These are phyloP conservation scores for Salvia sclarea DNA, from an alignment of 305 asterid species.

Conservation along the genomic window DNA sequence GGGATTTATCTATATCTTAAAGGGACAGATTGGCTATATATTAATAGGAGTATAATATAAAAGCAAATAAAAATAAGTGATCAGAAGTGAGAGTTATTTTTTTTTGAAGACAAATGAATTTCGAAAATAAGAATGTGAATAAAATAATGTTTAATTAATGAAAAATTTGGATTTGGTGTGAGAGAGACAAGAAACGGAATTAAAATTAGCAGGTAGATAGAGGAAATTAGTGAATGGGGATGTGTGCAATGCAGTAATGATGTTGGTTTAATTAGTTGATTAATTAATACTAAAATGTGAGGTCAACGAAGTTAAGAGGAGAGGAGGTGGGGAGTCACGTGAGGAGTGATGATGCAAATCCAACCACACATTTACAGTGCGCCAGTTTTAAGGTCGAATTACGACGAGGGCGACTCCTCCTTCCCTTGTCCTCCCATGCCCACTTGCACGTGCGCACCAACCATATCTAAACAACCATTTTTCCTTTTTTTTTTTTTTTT, in stretches of 20 bases:
- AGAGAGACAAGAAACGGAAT: neutral
- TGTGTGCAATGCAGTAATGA: conserved; percentile 59
- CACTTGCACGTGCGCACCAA: conserved; percentile 38
- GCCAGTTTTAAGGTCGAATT: conserved; percentile 27
- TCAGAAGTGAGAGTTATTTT: no score
- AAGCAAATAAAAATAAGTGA: no score
- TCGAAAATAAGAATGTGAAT: no score
- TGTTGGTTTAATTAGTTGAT: conserved; percentile 5
- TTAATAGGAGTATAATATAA: no score
- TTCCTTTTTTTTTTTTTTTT: no score
- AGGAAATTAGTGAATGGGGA: conserved; percentile 38
- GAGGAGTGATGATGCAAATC: conserved; percentile 33
- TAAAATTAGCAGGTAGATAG: neutral
- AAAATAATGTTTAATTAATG: no score
- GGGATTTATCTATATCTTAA: no score
- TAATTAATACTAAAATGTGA: neutral
- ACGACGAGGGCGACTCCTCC: conserved; percentile 19
- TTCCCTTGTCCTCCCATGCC: conserved; percentile 28
- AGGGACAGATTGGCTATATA: no score
- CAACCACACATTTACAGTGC: conserved; percentile 31
- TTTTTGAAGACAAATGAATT: no score
- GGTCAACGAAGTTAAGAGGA: conserved; percentile 33
- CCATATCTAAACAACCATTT: no score
- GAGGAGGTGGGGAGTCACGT: conserved; percentile 33
- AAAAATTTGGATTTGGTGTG: no score